phyloP scores from a whole-genome alignment of 2,329 filamentous ascomycete species.

The Parastagonospora avenae region DNA sequence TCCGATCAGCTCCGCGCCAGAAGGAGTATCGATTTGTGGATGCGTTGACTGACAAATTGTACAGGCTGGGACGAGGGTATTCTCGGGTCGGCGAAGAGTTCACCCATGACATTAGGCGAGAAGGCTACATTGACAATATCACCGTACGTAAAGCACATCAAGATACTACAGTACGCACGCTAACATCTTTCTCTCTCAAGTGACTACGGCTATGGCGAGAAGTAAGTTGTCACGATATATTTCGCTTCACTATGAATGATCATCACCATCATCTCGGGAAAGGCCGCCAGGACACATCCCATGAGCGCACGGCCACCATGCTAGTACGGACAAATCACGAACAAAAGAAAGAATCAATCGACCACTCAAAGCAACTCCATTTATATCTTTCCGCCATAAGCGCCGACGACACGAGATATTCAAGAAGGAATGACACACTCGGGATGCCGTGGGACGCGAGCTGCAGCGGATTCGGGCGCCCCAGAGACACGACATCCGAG shows the following conservation, averaged over 20 bases:
- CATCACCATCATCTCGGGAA: not conserved
- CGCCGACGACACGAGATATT: too few species aligned
- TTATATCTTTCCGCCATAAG: too few species aligned
- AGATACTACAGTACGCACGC: slow-evolving; percentile 1
- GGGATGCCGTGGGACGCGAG: not conserved
- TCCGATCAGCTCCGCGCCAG: slow-evolving; percentile 3
- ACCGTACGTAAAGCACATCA: slow-evolving; percentile 58
- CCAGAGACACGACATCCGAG: not conserved
- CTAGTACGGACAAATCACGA: not conserved
- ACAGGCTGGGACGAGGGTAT: slow-evolving; percentile 72
- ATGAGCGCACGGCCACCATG: slow-evolving; percentile 1
- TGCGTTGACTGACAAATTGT: slow-evolving; percentile 22
- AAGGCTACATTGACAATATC: slow-evolving; percentile 84
- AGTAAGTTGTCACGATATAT: slow-evolving; percentile 33
- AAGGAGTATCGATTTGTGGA: slow-evolving; percentile 8
- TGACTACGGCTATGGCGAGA: slow-evolving; percentile 45
- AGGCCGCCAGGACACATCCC: slow-evolving; percentile 1
- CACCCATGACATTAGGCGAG: slow-evolving; percentile 86
- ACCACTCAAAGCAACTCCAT: not conserved
- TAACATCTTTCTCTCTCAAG: slow-evolving; percentile 28
- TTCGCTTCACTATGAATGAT: slow-evolving; percentile 6
- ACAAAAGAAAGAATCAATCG: not conserved
- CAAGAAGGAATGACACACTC: not conserved
- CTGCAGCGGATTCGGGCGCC: too few species aligned
- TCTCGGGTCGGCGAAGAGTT: slow-evolving; percentile 37